These are phyloP conservation scores for Solanum appendiculatum DNA, from an alignment of 257 asterid species.

Conservation along the genomic window DNA sequence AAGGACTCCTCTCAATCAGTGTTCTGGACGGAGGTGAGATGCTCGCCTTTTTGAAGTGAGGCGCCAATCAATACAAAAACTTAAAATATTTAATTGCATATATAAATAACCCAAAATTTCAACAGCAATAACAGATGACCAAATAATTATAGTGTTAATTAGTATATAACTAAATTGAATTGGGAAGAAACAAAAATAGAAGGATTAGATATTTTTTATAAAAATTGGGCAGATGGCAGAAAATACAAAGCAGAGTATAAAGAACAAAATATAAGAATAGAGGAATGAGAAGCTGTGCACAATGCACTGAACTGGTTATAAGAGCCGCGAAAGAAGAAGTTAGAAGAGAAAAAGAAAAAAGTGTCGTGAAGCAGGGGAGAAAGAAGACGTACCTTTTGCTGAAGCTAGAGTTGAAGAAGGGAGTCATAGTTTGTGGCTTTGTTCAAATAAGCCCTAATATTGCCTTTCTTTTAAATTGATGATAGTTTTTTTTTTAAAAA, in stretches of 20 bases:
- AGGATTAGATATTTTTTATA: not conserved
- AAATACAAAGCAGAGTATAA: not conserved
- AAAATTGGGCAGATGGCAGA: not conserved
- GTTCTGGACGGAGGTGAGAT: not conserved
- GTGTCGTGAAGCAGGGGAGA: not conserved
- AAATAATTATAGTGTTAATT: not conserved
- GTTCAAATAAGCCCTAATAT: not conserved
- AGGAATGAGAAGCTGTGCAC: not conserved
- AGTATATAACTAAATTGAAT: not conserved
- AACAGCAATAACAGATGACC: not conserved
- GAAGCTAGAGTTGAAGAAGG: not conserved
- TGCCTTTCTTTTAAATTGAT: not conserved
- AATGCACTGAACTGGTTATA: not conserved
- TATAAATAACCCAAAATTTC: not conserved
- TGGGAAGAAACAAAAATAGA: not conserved
- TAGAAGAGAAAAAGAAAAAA: not conserved
- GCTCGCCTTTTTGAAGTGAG: not conserved
- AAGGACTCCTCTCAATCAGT: not conserved
- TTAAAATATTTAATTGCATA: not conserved
- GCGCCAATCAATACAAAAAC: not conserved
- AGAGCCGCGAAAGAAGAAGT: not conserved
- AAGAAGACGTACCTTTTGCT: not conserved
- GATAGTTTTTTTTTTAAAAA: not conserved
- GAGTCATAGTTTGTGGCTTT: not conserved
- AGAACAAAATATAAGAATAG: not conserved